Percentiles rank a stretch among this genome's conserved stretches.
These are phyloP conservation scores for Penicillium salamii DNA, from an alignment of 495 filamentous ascomycete species.

Conservation along the genomic window DNA sequence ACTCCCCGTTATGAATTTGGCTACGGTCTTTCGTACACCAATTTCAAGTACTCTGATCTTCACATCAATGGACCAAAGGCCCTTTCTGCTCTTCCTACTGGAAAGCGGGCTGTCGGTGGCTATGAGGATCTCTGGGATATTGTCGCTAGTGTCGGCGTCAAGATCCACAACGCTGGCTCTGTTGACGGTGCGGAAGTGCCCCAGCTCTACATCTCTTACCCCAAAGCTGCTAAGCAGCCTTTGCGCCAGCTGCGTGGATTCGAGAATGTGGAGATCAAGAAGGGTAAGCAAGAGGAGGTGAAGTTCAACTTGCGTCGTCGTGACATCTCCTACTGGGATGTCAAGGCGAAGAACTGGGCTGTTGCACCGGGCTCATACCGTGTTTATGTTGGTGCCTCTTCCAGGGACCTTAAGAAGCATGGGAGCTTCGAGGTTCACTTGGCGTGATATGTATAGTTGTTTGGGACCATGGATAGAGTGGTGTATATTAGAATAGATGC, in stretches of 20 bases:
- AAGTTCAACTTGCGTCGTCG: slow-evolving; percentile 52
- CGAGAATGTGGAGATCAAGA: slow-evolving; percentile 37
- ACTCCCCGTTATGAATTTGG: slow-evolving; percentile 66
- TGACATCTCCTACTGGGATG: slow-evolving; percentile 64
- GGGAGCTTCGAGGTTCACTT: slow-evolving; percentile 48
- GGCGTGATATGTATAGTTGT: background rate
- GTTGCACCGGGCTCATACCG: slow-evolving; percentile 19
- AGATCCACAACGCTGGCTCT: slow-evolving; percentile 54
- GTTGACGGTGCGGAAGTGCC: slow-evolving; percentile 52
- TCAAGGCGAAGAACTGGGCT: slow-evolving; percentile 53
- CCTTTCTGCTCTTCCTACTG: slow-evolving; percentile 3
- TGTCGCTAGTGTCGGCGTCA: slow-evolving; percentile 45
- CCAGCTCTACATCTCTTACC: slow-evolving; percentile 62
- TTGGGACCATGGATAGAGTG: too few relatives aligned
- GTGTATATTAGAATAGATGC: too few relatives aligned
- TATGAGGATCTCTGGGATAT: slow-evolving; percentile 54
- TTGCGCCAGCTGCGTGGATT: slow-evolving; percentile 55
- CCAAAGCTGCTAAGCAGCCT: slow-evolving; percentile 19
- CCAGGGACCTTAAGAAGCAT: slow-evolving; percentile 11
- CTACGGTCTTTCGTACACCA: slow-evolving; percentile 64
- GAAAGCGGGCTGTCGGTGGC: slow-evolving; percentile 43
- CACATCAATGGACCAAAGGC: slow-evolving; percentile 15
- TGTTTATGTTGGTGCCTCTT: slow-evolving; percentile 16
- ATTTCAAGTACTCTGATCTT: slow-evolving; percentile 48
- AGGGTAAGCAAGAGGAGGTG: slow-evolving; percentile 39